Percentiles rank a stretch among this genome's conserved stretches.
Conservation (phyloP, 176 grass and related monocot species). For the Microstegium vimineum region DNA sequence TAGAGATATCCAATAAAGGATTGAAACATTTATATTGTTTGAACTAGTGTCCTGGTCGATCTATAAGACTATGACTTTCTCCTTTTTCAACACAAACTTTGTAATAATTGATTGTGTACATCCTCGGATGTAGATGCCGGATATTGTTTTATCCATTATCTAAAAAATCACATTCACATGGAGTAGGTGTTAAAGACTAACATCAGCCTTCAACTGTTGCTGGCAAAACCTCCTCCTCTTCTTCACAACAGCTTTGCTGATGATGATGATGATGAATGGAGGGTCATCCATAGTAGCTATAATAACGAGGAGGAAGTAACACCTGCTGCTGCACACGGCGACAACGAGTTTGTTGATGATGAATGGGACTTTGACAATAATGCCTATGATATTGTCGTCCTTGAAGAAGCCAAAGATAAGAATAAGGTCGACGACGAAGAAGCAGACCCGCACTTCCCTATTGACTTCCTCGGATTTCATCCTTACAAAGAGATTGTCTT, state of each 20-base stretch:
- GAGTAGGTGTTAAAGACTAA: conserved; percentile 13
- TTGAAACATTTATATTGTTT: too few species aligned
- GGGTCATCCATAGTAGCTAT: background rate
- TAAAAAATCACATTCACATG: too few species aligned
- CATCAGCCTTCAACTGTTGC: background rate
- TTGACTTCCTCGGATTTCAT: conserved; percentile 4
- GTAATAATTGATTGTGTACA: too few species aligned
- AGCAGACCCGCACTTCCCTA: background rate
- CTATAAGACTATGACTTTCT: too few species aligned
- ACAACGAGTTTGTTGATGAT: background rate
- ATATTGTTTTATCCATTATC: too few species aligned
- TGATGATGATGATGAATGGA: background rate
- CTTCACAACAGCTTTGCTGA: background rate
- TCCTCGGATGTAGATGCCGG: too few species aligned
- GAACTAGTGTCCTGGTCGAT: too few species aligned
- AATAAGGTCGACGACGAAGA: too few species aligned
- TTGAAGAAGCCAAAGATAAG: background rate
- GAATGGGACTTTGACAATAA: background rate
- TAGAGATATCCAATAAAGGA: too few species aligned
- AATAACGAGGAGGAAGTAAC: background rate
- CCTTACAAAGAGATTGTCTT: background rate
- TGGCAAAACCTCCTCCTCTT: background rate
- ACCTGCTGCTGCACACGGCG: background rate
- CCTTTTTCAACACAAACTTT: too few species aligned
- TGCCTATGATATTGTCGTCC: background rate